Evolutionary conservation across 371 early-diverging fungal species (phyloP), one percentile per base, ranked within the genome.

Genomic region (Syncephalastrum racemosum): DNA sequence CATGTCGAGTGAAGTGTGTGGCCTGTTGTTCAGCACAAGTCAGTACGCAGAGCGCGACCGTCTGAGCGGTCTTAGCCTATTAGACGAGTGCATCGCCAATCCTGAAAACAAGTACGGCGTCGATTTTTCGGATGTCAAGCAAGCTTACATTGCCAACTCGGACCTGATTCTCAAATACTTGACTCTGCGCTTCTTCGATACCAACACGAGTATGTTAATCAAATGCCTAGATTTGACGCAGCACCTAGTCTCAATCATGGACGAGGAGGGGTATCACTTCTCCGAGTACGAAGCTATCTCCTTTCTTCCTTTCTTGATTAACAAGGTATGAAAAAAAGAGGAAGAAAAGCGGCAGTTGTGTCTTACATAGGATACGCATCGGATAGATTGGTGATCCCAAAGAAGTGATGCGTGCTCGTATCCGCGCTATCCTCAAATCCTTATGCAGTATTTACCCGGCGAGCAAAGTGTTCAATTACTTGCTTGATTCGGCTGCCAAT

Each of bases 161-260:
- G 95, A 95, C 60, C 57, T 94, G 14, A 66, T 94, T 31, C 71
- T 95, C 40, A 93, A 93, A 60, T 94, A 94, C 59, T 45, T 91
- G 47, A 90, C 93, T 14, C 68, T 95, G 20, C 86, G 95, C 14
- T 87, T 94, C 75, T 89, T 84, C 66, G 95, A 95, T 57, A 91
- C 92, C n/a, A 90, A 86, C 58, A 93, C 95, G 1, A 88, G 84
- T 50, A 89, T 92, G 70, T 66, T 90, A 39, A 75, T 94, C 46
- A 91, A 91, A 63, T 84, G 84, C 51, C 67, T 95, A 19, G 95
- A 94, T 41, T 52, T 93, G 8, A 66, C 91, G 0, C 90, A 93
- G 53, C 86, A 89, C 45, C 56, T 92, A 31, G 62, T 90, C 4
- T 58, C 65, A 1, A 47, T 90, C 19, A 60, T 91, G 36, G 90